These are phyloP conservation scores for Monoraphidium neglectum DNA, from an alignment of 139 green algal genomes.

Conservation along the genomic window DNA sequence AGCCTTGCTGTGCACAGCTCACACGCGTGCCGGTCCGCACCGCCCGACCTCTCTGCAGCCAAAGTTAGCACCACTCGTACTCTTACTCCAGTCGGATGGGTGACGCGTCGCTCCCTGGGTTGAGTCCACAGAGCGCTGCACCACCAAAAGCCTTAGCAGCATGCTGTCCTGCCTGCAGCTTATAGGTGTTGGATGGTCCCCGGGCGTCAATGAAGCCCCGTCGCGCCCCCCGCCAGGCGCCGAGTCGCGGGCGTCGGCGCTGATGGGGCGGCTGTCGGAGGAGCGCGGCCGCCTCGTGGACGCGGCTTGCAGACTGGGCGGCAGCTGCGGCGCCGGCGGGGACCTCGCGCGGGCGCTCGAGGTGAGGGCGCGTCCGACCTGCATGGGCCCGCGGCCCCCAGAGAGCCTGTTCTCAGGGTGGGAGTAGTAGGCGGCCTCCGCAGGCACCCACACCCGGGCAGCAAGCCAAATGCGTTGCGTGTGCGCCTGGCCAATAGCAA, in stretches of 20 bases:
- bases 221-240: too few relatives aligned
- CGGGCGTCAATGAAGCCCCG: too few relatives aligned
- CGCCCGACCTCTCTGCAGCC: not conserved
- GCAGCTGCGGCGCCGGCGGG: not conserved
- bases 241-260: conserved; percentile 3
- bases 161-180: not conserved
- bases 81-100: not conserved
- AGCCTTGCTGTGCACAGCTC: not conserved
- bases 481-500: too few relatives aligned
- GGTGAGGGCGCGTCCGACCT: not conserved
- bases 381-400: not conserved
- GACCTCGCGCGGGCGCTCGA: conserved; percentile 6
- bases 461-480: too few relatives aligned
- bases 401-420: not conserved
- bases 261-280: conserved; percentile 16
- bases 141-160: not conserved
- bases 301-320: conserved; percentile 8
- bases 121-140: not conserved
- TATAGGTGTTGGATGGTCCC: too few relatives aligned
- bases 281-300: conserved; percentile 24
- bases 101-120: not conserved
- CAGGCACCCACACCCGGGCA: too few relatives aligned
- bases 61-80: not conserved
- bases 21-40: not conserved
- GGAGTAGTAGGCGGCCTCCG: not conserved